phyloP scores from a whole-genome alignment of 2,329 filamentous ascomycete species.

The Lecanicillium sp. region DNA sequence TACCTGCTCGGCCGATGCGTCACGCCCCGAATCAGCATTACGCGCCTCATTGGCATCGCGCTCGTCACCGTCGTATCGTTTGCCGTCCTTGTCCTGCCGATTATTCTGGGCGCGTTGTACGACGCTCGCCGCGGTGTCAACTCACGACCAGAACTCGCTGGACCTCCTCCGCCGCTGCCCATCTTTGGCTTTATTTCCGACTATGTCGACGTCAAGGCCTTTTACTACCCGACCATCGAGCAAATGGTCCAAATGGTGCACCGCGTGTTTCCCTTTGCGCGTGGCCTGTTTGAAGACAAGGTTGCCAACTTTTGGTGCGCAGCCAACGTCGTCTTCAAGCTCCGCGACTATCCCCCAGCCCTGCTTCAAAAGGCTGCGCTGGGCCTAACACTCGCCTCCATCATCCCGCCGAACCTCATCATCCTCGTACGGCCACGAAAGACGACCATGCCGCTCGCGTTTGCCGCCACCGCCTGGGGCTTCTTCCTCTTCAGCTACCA shows the following conservation, averaged over 20 bases:
- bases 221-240: slow-evolving; percentile 67
- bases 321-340: slow-evolving; percentile 81
- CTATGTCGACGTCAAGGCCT: slow-evolving; percentile 54
- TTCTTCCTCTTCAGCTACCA: slow-evolving; percentile 98
- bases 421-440: slow-evolving; percentile 73
- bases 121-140: slow-evolving; percentile 59
- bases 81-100: slow-evolving; percentile 64
- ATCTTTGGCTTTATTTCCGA: slow-evolving; percentile 51
- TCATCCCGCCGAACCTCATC: slow-evolving; percentile 70
- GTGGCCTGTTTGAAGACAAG: slow-evolving; percentile 97
- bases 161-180: slow-evolving; percentile 54
- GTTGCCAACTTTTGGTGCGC: slow-evolving; percentile 98
- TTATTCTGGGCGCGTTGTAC: slow-evolving; percentile 65
- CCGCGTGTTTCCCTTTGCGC: slow-evolving; percentile 89
- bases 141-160: slow-evolving; percentile 46
- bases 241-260: slow-evolving; percentile 80
- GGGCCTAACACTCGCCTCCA: slow-evolving; percentile 64
- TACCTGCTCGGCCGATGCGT: slow-evolving; percentile 83
- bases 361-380: slow-evolving; percentile 73
- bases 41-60: slow-evolving; percentile 67
- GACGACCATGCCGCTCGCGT: slow-evolving; percentile 67
- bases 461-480: slow-evolving; percentile 84
- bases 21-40: slow-evolving; percentile 61
- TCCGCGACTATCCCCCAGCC: slow-evolving; percentile 63
- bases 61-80: slow-evolving; percentile 68